A percentile compares a stretch with the other conserved stretches of the same genome.
These are phyloP conservation scores for Metarhizium guizhouense DNA, from an alignment of 2,329 filamentous ascomycete genomes.

Conservation along the genomic window DNA sequence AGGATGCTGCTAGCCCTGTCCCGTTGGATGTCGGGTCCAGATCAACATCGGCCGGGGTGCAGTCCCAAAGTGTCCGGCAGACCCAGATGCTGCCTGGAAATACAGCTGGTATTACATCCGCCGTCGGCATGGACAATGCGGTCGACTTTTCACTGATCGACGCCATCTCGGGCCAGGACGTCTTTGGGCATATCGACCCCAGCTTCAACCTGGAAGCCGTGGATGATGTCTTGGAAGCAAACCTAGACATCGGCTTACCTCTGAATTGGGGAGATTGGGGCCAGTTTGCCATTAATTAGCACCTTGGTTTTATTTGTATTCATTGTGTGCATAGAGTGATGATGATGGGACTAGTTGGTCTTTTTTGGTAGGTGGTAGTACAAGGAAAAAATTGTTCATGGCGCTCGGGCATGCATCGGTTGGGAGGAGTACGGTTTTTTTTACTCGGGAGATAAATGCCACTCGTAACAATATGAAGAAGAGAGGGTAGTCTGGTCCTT, in stretches of 20 bases:
- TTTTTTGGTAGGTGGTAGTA: neutral
- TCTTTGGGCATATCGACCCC: slow-evolving; percentile 47
- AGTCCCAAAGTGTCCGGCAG: slow-evolving; percentile 4
- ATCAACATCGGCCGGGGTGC: slow-evolving; percentile 4
- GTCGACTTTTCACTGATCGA: slow-evolving; percentile 35
- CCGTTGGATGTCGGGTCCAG: slow-evolving; percentile 13
- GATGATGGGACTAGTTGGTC: neutral
- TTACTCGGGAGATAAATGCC: no score
- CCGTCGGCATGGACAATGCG: slow-evolving; percentile 21
- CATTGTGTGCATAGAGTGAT: neutral
- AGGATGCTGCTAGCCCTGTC: slow-evolving; percentile 21
- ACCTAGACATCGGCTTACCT: slow-evolving; percentile 43
- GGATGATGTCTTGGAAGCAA: slow-evolving; percentile 45
- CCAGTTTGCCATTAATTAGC: slow-evolving; percentile 18
- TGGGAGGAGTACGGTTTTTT: no score
- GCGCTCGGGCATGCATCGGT: no score
- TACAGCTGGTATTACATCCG: slow-evolving; percentile 16
- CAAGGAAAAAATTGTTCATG: no score
- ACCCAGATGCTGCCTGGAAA: slow-evolving; percentile 15
- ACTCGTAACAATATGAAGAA: no score
- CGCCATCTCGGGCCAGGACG: slow-evolving; percentile 38
- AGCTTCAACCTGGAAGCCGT: slow-evolving; percentile 44
- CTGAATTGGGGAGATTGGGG: slow-evolving; percentile 42
- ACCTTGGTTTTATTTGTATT: neutral
- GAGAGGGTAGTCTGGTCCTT: no score